Percentiles rank a stretch among this genome's conserved stretches.
Conservation (phyloP, 2,329 filamentous ascomycete genomes). For the Botrytis byssoidea region DNA sequence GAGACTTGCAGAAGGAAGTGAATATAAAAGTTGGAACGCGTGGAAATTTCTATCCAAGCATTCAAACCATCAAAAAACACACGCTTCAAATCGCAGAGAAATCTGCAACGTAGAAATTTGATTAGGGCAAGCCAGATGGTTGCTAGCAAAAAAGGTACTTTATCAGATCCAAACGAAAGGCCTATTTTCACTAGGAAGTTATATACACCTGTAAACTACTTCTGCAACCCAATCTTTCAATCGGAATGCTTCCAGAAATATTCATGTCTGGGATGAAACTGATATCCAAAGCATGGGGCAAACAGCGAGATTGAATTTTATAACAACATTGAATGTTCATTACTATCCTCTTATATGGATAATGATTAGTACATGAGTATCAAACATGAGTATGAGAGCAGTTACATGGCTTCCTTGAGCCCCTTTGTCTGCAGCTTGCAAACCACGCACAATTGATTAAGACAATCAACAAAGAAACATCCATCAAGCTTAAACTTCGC, state of each 20-base stretch:
- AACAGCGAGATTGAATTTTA: background rate
- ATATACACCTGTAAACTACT: background rate
- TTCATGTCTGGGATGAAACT: background rate
- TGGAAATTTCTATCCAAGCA: background rate
- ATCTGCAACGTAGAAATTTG: background rate
- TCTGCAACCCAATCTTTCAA: background rate
- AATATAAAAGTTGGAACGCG: background rate
- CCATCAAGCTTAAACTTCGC: background rate
- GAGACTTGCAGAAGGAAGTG: background rate
- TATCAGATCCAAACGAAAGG: background rate
- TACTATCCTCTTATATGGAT: background rate
- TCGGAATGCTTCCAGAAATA: background rate
- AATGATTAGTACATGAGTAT: background rate
- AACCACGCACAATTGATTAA: background rate
- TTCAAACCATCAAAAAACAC: background rate
- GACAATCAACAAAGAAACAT: background rate
- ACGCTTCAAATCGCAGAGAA: background rate
- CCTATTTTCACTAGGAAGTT: background rate
- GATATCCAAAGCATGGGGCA: background rate
- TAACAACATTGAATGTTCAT: background rate
- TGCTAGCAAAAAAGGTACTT: background rate
- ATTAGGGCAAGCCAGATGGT: background rate
- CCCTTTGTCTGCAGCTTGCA: background rate
- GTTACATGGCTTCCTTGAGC: background rate
- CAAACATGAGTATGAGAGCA: background rate